Percentiles rank a stretch among this genome's conserved stretches.
Evolutionary conservation across 805 yeast genomes (phyloP).

Genomic region (Middelhovenomyces tepae): DNA sequence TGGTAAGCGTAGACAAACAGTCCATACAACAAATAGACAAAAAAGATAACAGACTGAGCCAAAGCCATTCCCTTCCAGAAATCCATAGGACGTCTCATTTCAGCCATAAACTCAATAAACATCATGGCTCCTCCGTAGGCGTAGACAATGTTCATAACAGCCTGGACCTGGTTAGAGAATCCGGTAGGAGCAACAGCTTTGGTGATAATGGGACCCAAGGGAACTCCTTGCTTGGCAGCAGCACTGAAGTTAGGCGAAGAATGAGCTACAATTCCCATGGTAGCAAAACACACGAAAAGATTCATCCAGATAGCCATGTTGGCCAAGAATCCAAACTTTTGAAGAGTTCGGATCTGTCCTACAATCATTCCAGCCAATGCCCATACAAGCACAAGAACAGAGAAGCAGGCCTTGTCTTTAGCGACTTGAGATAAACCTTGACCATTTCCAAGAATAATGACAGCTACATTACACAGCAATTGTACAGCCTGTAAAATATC

Average conservation of each 20-base stretch:
- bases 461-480: conserved; percentile 37
- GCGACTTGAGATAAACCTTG: conserved; percentile 35
- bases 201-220: conserved; percentile 15
- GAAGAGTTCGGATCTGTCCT: conserved; percentile 35
- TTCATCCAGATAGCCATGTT: conserved; percentile 41
- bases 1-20: conserved; percentile 36
- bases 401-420: conserved; percentile 29
- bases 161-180: conserved; percentile 28
- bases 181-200: conserved; percentile 25
- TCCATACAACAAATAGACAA: conserved; percentile 35
- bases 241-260: conserved; percentile 28
- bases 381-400: conserved; percentile 36
- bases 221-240: conserved; percentile 12
- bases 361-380: conserved; percentile 35
- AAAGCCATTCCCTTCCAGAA: conserved; percentile 40
- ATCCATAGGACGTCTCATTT: conserved; percentile 40
- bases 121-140: conserved; percentile 46
- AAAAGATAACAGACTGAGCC: conserved; percentile 35
- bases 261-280: conserved; percentile 35
- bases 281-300: conserved; percentile 34
- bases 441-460: conserved; percentile 34
- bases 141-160: conserved; percentile 38
- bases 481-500: conserved; percentile 35
- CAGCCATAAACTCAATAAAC: conserved; percentile 41
- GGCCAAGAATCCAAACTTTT: conserved; percentile 34